Evolutionary conservation across 2,329 filamentous ascomycete genomes (phyloP).

Genomic region (Diplodia sapinea): DNA sequence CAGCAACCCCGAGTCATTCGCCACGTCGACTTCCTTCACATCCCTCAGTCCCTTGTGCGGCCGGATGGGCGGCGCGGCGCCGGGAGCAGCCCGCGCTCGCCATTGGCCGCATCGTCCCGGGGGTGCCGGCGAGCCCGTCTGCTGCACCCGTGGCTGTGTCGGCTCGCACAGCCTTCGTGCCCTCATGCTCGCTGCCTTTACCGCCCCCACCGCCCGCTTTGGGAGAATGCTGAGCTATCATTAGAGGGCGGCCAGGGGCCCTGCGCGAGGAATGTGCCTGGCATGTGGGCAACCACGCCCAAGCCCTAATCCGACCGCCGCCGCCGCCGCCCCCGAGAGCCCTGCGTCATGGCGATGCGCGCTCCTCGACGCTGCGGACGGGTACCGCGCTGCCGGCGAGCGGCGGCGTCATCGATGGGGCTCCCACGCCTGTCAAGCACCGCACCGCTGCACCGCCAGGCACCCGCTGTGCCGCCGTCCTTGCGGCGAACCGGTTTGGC

Average conservation of each 20-base stretch:
- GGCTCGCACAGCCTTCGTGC: slow-evolving; percentile 28
- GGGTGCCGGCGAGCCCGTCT: slow-evolving; percentile 18
- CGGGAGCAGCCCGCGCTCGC: slow-evolving; percentile 35
- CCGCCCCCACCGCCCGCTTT: slow-evolving; percentile 28
- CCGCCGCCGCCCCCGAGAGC: slow-evolving; percentile 12
- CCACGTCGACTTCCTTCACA: too few species aligned
- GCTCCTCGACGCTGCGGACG: too few species aligned
- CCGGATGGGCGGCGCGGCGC: too few species aligned
- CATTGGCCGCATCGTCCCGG: slow-evolving; percentile 5
- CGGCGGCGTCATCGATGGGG: background rate
- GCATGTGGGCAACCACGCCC: slow-evolving; percentile 6
- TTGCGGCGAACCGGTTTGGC: background rate
- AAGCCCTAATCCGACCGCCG: slow-evolving; percentile 28
- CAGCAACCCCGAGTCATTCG: too few species aligned
- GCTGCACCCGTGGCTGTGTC: slow-evolving; percentile 25
- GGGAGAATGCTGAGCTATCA: slow-evolving; percentile 29
- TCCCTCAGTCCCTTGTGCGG: too few species aligned
- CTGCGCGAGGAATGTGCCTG: slow-evolving; percentile 22
- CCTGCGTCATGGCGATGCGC: slow-evolving; percentile 23
- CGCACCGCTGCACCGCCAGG: slow-evolving; percentile 3
- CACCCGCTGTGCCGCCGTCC: slow-evolving; percentile 2
- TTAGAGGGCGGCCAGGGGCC: slow-evolving; percentile 21
- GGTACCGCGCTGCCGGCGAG: background rate
- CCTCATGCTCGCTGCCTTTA: slow-evolving; percentile 25
- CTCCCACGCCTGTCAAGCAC: too few species aligned